These are phyloP conservation scores for Centaurea solstitialis DNA, from an alignment of 129 eudicot species.

Conservation along the genomic window DNA sequence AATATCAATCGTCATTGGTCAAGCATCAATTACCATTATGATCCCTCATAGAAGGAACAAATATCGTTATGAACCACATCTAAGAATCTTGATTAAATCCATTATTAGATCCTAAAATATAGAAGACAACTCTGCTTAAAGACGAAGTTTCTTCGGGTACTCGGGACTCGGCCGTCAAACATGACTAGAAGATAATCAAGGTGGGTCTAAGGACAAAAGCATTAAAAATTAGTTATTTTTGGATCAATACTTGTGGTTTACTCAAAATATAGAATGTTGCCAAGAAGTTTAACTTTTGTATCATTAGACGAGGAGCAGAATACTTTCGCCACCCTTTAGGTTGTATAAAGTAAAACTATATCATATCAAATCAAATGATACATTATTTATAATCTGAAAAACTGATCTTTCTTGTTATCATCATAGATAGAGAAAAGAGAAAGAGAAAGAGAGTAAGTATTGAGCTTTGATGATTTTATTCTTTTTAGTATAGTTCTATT, in stretches of 20 bases:
- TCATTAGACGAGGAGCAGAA: not conserved
- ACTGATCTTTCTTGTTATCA: too few relatives aligned
- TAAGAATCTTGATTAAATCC: not conserved
- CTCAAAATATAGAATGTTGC: not conserved
- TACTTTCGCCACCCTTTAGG: not conserved
- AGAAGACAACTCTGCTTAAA: not conserved
- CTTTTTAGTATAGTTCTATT: too few relatives aligned
- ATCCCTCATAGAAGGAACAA: not conserved
- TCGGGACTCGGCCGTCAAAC: not conserved
- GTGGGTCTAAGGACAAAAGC: too few relatives aligned
- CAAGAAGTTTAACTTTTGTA: not conserved
- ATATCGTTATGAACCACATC: not conserved
- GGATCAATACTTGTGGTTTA: not conserved
- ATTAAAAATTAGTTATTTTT: too few relatives aligned
- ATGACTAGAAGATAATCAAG: not conserved
- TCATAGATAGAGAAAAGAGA: too few relatives aligned
- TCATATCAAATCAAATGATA: not conserved
- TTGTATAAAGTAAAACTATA: not conserved
- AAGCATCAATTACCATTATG: too few relatives aligned
- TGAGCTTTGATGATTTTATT: too few relatives aligned
- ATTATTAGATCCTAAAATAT: not conserved
- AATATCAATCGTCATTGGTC: too few relatives aligned
- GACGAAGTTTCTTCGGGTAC: not conserved
- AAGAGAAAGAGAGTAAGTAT: too few relatives aligned
- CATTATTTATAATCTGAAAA: too few relatives aligned